These are phyloP conservation scores for Salisapilia sapeloensis DNA, from an alignment of 352 stramenopile species.

Conservation along the genomic window DNA sequence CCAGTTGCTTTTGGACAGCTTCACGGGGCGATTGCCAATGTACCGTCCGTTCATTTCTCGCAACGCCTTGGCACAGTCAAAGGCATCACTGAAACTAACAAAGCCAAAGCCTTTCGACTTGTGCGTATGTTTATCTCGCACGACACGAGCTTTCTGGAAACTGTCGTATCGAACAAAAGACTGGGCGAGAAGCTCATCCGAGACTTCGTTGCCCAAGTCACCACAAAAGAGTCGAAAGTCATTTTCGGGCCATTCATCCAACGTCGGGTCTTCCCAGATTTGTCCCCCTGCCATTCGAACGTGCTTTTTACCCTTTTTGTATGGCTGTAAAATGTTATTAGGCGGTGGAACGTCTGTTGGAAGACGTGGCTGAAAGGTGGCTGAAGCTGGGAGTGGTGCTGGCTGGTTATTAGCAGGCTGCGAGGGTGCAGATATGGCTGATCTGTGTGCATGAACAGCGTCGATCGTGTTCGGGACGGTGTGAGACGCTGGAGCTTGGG, in stretches of 20 bases:
- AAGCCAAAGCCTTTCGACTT: conserved; percentile 92
- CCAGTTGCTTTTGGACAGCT: conserved; percentile 91
- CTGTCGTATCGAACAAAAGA: conserved; percentile 56
- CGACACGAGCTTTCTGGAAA: conserved; percentile 64
- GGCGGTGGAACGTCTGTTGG: background rate
- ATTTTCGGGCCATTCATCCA: conserved; percentile 91
- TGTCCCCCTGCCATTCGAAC: conserved; percentile 64
- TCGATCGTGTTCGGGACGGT: conserved; percentile 23
- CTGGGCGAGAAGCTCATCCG: conserved; percentile 71
- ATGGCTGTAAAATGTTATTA: background rate
- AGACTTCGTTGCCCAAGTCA: conserved; percentile 88
- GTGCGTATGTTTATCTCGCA: conserved; percentile 73
- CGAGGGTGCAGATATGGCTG: conserved; percentile 2
- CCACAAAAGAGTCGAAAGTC: conserved; percentile 94
- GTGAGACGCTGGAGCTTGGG: background rate
- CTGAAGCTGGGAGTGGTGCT: too few relatives aligned
- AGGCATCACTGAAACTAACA: conserved; percentile 86
- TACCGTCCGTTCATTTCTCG: conserved; percentile 95
- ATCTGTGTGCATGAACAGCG: conserved; percentile 15
- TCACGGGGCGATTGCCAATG: conserved; percentile 87
- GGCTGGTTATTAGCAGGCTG: background rate
- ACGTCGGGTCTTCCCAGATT: conserved; percentile 84
- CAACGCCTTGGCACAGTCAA: conserved; percentile 89
- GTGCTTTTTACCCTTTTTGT: conserved; percentile 25
- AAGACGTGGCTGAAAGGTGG: background rate